These are phyloP conservation scores for Phanerochaete carnosa DNA, from an alignment of 768 basidiomycete genomes.

Conservation along the genomic window DNA sequence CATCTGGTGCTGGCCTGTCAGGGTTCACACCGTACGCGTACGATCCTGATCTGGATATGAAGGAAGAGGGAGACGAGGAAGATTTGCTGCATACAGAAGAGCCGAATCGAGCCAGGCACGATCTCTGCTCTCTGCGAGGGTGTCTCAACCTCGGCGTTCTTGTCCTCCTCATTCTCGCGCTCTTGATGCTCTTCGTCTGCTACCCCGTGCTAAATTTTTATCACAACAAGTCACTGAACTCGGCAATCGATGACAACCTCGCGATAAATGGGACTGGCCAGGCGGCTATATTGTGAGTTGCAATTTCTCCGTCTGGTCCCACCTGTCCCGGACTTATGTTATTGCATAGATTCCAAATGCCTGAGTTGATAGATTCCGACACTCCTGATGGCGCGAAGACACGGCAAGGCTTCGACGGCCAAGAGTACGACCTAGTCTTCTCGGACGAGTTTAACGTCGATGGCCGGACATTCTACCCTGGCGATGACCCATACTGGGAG, in stretches of 20 bases:
- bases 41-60: slow-evolving; percentile 57
- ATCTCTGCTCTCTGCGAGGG: slow-evolving; percentile 41
- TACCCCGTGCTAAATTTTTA: slow-evolving; percentile 73
- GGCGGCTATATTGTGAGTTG: slow-evolving; percentile 48
- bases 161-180: slow-evolving; percentile 50
- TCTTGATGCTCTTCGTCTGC: slow-evolving; percentile 76
- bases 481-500: slow-evolving; percentile 71
- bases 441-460: slow-evolving; percentile 62
- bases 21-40: slow-evolving; percentile 66
- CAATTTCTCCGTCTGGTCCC: neutral
- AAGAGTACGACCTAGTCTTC: slow-evolving; percentile 64
- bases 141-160: slow-evolving; percentile 71
- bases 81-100: slow-evolving; percentile 71
- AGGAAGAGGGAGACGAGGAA: slow-evolving; percentile 57
- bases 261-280: slow-evolving; percentile 69
- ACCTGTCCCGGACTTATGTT: neutral
- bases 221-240: slow-evolving; percentile 32
- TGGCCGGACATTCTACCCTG: slow-evolving; percentile 51
- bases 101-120: slow-evolving; percentile 24
- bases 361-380: slow-evolving; percentile 61
- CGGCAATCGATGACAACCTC: slow-evolving; percentile 58
- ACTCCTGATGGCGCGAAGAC: slow-evolving; percentile 61
- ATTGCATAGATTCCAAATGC: slow-evolving; percentile 38
- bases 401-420: slow-evolving; percentile 70
- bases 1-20: slow-evolving; percentile 34